Conservation (phyloP, 208 protist genomes). For the Leishmania guyanensis region DNA sequence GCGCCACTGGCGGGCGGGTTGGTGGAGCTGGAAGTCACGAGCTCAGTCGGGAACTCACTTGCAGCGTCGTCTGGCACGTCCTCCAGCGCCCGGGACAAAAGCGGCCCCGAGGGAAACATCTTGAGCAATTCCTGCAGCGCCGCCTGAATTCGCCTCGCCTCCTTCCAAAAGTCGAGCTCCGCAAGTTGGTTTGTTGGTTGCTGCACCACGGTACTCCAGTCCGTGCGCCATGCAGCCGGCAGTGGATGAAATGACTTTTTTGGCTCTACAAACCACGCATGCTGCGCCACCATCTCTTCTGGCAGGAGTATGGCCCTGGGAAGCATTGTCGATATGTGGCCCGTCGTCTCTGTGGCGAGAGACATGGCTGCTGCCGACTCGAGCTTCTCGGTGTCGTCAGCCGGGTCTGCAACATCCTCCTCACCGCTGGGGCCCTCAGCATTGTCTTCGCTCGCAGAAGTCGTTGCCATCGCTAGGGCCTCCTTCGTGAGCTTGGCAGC, state of each 20-base stretch:
- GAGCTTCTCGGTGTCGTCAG: conserved; percentile 5
- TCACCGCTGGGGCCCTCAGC: neutral
- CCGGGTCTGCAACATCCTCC: neutral
- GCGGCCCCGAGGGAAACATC: conserved; percentile 17
- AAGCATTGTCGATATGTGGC: conserved; percentile 12
- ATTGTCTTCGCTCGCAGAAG: neutral
- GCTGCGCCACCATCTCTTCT: conserved; percentile 2
- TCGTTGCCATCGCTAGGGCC: conserved; percentile 4
- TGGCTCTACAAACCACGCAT: conserved; percentile 12
- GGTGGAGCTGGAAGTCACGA: conserved; percentile 2
- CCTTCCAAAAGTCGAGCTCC: conserved; percentile 22
- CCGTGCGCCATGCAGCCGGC: conserved; percentile 7
- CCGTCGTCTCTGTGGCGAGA: conserved; percentile 3
- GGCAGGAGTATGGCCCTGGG: conserved; percentile 4
- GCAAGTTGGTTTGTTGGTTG: conserved; percentile 11
- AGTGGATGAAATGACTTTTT: conserved; percentile 2
- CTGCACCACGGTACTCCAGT: conserved; percentile 1
- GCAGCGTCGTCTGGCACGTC: conserved; percentile 6
- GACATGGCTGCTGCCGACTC: conserved; percentile 3
- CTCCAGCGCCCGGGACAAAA: conserved; percentile 13
- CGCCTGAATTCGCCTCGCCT: conserved; percentile 19
- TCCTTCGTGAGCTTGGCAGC: conserved; percentile 12
- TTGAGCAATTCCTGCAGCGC: conserved; percentile 16
- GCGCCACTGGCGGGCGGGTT: neutral
- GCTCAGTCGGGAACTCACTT: conserved; percentile 14